Evolutionary conservation across 1,284 basidiomycete species (phyloP), one percentile per base, ranked within the genome.

Genomic region (Fomitiporia mediterranea): DNA sequence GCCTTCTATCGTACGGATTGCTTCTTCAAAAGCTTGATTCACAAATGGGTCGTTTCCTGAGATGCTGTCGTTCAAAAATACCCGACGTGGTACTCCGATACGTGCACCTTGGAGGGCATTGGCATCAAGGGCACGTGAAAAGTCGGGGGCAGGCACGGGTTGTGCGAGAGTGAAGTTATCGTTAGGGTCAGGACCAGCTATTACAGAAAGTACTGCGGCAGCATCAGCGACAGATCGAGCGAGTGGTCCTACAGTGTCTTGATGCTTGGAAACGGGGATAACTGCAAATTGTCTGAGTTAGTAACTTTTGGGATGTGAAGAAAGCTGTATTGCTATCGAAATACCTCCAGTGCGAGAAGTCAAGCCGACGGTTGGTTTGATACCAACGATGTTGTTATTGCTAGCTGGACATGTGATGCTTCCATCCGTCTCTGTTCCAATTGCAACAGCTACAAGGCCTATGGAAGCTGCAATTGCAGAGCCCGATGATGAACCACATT

Each of bases 361-460:
- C 19, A 83, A 66, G 0, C 83, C 83, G 1, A 84, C 77, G 0
- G 80, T 83, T 0, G 82, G 78, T 62, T 83, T 84, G 48, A 84
- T 78, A 0, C 82, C 83, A 0, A 75, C 78, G 27, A 83, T 46
- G 61, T 84, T 79, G 46, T 81, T 81, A 28, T 76, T 68, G 61
- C 74, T 73, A 1, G 74, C 66, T 3, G 80, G 80, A 42, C 75
- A 79, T 8, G 75, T 74, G 55, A 86, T 84, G 53, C 81, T 83
- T 7, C 84, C 82, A 62, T 84, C 80, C 1, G 84, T 86, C 66
- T 88, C 86, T 0, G 77, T 74, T 0, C 86, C 86, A 0, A 89
- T 72, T 0, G 83, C 70, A 0, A 75, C 80, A 2, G 83, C 74
- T 4, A 76, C 72, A 3, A 89, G 74, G 2, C 85, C 85, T 21